A percentile compares a stretch with the other conserved stretches of the same genome.
These are phyloP conservation scores for Ligustrum vulgare DNA, from an alignment of 257 asterid species.

Conservation along the genomic window DNA sequence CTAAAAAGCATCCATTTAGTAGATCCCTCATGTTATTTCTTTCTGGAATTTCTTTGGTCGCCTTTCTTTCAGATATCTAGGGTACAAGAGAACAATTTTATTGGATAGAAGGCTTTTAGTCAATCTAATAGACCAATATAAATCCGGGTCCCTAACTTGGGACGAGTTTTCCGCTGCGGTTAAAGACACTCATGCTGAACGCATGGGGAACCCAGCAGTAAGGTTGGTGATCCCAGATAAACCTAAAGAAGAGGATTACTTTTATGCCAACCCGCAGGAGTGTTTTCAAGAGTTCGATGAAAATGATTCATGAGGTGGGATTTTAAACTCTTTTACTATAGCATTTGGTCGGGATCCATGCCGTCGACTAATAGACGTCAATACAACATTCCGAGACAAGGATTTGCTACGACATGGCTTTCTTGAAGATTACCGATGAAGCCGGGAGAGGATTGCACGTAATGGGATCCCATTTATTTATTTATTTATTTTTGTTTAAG, in stretches of 20 bases:
- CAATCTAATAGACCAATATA: constrained; percentile 69
- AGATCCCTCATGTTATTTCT: background rate
- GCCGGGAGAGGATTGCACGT: constrained; percentile 3
- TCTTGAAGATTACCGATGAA: constrained; percentile 28
- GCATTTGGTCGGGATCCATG: constrained; percentile 25
- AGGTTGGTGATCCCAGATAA: constrained; percentile 78
- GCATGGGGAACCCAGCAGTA: constrained; percentile 81
- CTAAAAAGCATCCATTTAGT: background rate
- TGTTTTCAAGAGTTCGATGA: constrained; percentile 61
- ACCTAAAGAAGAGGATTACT: constrained; percentile 98
- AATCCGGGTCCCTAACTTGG: constrained; percentile 64
- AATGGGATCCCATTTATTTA: constrained; percentile 4
- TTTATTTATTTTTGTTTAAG: constrained; percentile 22
- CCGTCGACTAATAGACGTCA: constrained; percentile 26
- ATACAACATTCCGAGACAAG: constrained; percentile 9
- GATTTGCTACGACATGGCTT: constrained; percentile 32
- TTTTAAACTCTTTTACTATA: constrained; percentile 31
- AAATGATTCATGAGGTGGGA: constrained; percentile 41
- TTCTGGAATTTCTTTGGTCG: background rate
- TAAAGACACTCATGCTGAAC: constrained; percentile 60
- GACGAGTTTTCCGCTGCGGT: constrained; percentile 85
- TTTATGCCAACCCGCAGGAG: constrained; percentile 90
- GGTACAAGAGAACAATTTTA: constrained; percentile 80
- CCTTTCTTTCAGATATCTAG: constrained; percentile 66
- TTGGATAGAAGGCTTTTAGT: constrained; percentile 77